Evolutionary conservation across 352 stramenopile species (phyloP), one percentile per base, ranked within the genome.

Genomic region (Globisporangium solare): DNA sequence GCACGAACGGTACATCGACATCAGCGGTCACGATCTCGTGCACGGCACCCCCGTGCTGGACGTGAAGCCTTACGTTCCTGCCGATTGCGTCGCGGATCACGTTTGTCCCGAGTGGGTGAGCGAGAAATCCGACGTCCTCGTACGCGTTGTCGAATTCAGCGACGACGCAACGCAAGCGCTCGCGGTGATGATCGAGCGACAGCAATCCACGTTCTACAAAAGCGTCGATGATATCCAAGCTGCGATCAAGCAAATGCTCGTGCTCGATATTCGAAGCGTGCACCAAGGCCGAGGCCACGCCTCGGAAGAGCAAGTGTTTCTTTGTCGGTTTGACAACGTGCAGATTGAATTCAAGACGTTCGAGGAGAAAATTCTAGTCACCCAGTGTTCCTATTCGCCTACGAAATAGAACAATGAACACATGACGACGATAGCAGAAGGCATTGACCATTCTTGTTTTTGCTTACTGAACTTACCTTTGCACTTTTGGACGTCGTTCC

Each of bases 41-140:
- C 86, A 99, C 69, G 96, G 96, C 51, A 99, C 97, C 21, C 97
- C 97, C 0, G 87, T 99, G 32, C 73, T 99, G 18, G 97, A 99
- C 67, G 91, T 99, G 51, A 99, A 99, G 73, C 97, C 97, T 11
- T 99, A 98, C 68, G 96, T 99, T 43, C 81, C 83, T 13, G 83
- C 84, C 39, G 85, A 95, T 69, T 80, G 72, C 49, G 70, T 94
- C 7, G 54, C 60, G 3, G 71, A 71, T 51, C 70, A 89, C 52
- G 51, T 72, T 27, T 79, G 86, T 7, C 84, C 84, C 4, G 60
- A 82, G 22, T 94, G 84, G 84, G 81, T 94, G 45, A 76, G 66
- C 47, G 73, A 83, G 27, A 64, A 73, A 41, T 72, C 76, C 32
- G 82, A 89, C 47, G 60, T 76, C 1, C 45, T 74, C 47, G 45